Conservation (phyloP, 768 basidiomycete species). For the Lentinus tigrinus region DNA sequence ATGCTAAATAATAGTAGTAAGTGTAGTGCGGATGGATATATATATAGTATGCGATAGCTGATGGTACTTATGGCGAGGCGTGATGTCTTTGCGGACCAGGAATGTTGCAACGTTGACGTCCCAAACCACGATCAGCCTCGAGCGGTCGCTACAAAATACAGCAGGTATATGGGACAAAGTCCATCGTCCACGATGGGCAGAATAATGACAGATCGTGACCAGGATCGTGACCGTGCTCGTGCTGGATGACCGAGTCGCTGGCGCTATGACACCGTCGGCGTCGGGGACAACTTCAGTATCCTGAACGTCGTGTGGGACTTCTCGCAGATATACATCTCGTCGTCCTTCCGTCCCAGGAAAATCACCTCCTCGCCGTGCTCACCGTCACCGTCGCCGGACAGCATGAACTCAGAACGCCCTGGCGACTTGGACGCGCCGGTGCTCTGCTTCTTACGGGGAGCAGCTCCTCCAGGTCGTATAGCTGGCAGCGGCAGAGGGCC, state of each 20-base stretch:
- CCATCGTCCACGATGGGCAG: background rate
- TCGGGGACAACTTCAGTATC: constrained; percentile 66
- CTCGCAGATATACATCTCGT: constrained; percentile 83
- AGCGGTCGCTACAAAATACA: constrained; percentile 17
- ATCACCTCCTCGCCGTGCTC: constrained; percentile 69
- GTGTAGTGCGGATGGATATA: constrained; percentile 1
- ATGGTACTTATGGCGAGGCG: background rate
- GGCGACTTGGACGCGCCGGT: constrained; percentile 47
- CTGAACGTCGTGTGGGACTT: constrained; percentile 71
- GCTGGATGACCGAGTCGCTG: background rate
- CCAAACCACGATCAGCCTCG: background rate
- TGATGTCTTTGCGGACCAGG: too few relatives aligned
- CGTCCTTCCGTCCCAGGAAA: constrained; percentile 73
- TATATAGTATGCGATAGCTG: constrained; percentile 6
- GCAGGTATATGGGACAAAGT: constrained; percentile 17
- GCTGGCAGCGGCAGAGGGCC: constrained; percentile 21
- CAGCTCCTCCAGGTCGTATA: background rate
- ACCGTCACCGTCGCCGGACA: constrained; percentile 47
- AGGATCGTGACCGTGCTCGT: background rate
- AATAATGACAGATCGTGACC: constrained; percentile 7
- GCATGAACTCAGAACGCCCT: constrained; percentile 49
- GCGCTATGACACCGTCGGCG: constrained; percentile 17
- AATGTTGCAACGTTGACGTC: too few relatives aligned
- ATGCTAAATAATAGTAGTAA: constrained; percentile 3
- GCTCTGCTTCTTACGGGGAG: constrained; percentile 48